Evolutionary conservation across 2,329 filamentous ascomycete genomes (phyloP).

Genomic region (Colletotrichum eremochloae): DNA sequence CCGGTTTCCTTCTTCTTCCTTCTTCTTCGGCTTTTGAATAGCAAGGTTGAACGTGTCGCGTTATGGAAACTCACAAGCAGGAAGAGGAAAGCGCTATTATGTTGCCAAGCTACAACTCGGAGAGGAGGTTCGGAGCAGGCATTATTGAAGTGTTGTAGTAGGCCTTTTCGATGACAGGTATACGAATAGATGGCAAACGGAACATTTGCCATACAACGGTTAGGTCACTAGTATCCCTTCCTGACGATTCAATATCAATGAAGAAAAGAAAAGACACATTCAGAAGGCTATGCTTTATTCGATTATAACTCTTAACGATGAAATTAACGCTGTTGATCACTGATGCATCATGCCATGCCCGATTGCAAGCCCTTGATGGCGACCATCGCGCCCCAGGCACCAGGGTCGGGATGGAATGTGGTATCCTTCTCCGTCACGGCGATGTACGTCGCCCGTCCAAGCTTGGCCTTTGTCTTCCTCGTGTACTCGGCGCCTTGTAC

Average conservation of each 20-base stretch:
- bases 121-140: background rate
- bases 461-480: conserved; percentile 72
- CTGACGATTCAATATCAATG: background rate
- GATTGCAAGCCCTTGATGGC: conserved; percentile 58
- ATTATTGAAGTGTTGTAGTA: background rate
- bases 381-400: conserved; percentile 77
- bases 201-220: background rate
- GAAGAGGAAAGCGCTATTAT: too few species aligned
- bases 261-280: too few species aligned
- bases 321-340: background rate
- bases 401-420: conserved; percentile 72
- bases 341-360: conserved; percentile 37
- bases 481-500: conserved; percentile 72
- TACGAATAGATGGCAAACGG: background rate
- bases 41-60: background rate
- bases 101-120: too few species aligned
- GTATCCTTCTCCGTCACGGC: conserved; percentile 63
- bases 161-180: background rate
- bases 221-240: background rate
- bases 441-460: conserved; percentile 78
- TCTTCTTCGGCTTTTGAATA: background rate
- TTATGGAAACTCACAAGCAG: background rate
- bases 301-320: conserved; percentile 1
- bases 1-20: background rate
- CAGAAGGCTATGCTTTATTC: background rate